phyloP scores from a whole-genome alignment of 73 alveolate species.

The Paramecium primaurelia region DNA sequence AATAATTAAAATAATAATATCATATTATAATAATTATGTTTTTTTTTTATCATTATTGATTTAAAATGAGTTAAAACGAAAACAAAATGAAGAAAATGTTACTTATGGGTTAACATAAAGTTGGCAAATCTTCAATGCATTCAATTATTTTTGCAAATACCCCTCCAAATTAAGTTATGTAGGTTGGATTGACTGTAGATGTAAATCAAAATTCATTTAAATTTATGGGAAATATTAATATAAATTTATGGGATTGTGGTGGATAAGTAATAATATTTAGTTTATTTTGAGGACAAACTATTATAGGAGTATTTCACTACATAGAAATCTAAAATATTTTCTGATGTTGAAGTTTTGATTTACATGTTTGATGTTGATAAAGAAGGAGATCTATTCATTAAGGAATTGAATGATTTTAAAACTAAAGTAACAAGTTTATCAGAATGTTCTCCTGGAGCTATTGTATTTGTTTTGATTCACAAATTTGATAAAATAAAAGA shows the following conservation, averaged over 20 bases:
- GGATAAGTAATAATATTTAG: slow-evolving; percentile 66
- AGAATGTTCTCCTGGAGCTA: slow-evolving; percentile 84
- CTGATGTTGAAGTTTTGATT: slow-evolving; percentile 92
- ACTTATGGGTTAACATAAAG: slow-evolving; percentile 90
- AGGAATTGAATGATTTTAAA: slow-evolving; percentile 71
- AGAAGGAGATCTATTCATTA: slow-evolving; percentile 51
- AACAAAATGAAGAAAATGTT: slow-evolving; percentile 73
- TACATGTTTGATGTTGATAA: slow-evolving; percentile 91
- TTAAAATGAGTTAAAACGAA: background rate
- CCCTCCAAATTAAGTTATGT: slow-evolving; percentile 89
- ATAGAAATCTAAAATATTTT: slow-evolving; percentile 84
- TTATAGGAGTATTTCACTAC: slow-evolving; percentile 90
- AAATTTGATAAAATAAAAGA: slow-evolving; percentile 76
- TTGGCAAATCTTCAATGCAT: slow-evolving; percentile 87
- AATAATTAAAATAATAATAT: too few relatives aligned
- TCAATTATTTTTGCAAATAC: slow-evolving; percentile 95
- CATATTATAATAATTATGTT: too few relatives aligned
- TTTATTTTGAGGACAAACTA: slow-evolving; percentile 68
- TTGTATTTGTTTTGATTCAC: slow-evolving; percentile 88
- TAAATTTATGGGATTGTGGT: slow-evolving; percentile 94
- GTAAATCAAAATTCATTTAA: slow-evolving; percentile 80
- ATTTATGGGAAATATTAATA: slow-evolving; percentile 91
- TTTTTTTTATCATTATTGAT: background rate
- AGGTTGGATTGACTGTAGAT: slow-evolving; percentile 84
- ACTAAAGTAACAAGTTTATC: slow-evolving; percentile 80